Evolutionary conservation across 2,329 filamentous ascomycete species (phyloP).

Genomic region (Sarocladium oryzae): DNA sequence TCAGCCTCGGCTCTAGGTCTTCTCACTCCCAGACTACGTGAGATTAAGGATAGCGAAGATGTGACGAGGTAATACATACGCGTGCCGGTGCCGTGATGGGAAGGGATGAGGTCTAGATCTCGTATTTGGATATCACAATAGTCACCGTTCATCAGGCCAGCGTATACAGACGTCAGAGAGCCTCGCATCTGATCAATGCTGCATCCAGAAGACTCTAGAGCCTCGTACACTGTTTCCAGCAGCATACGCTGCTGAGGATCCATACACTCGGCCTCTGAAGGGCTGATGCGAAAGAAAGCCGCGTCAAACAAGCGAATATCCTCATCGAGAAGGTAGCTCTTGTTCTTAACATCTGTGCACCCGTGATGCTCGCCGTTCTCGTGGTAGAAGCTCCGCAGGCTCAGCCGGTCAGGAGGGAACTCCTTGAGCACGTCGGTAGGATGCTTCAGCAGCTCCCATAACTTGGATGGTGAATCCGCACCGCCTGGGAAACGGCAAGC

Average conservation of each 20-base stretch:
- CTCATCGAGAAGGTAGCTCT: constrained; percentile 9
- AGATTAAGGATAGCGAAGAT: too few relatives aligned
- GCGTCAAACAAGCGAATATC: constrained; percentile 11
- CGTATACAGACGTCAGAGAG: constrained; percentile 6
- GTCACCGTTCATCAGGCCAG: constrained; percentile 10
- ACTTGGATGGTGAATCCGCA: constrained; percentile 14
- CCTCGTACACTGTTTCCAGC: constrained; percentile 17
- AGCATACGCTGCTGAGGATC: constrained; percentile 16
- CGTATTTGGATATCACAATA: not conserved
- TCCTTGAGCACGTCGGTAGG: constrained; percentile 33
- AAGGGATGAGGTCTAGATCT: not conserved
- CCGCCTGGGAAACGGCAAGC: constrained; percentile 17
- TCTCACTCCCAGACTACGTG: too few relatives aligned
- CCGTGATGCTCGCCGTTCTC: not conserved
- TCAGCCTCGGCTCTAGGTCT: too few relatives aligned
- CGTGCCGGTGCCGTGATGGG: not conserved
- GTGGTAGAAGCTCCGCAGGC: constrained; percentile 8
- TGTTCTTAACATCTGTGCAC: not conserved
- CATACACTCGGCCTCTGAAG: constrained; percentile 9
- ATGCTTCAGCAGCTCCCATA: constrained; percentile 46
- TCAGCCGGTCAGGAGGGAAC: constrained; percentile 42
- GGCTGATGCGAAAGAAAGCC: constrained; percentile 12
- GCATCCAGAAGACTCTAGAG: constrained; percentile 16
- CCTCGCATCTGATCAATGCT: constrained; percentile 10
- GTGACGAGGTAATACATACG: too few relatives aligned